Conservation (phyloP, 331 rosid species). For the Saraca asoca region DNA sequence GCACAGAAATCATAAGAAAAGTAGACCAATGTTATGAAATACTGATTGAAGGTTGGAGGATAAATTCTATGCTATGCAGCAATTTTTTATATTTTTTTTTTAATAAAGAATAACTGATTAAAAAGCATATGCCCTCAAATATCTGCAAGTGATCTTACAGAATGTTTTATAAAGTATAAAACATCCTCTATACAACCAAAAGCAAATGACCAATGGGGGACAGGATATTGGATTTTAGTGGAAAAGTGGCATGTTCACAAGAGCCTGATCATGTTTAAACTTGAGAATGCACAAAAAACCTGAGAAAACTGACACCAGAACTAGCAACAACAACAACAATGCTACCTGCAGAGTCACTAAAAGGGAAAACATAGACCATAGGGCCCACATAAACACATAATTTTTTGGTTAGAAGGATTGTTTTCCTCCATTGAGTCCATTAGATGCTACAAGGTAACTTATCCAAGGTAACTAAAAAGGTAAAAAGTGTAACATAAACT, state of each 20-base stretch:
- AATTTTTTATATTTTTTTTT: neutral
- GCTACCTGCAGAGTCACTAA: too few species aligned
- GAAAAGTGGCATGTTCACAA: neutral
- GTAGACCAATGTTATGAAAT: neutral
- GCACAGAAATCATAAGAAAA: neutral
- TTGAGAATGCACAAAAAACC: too few species aligned
- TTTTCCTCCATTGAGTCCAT: too few species aligned
- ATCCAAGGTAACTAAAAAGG: too few species aligned
- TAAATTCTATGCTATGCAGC: neutral
- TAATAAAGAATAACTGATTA: constrained; percentile 10
- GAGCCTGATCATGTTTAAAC: neutral
- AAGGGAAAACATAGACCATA: too few species aligned
- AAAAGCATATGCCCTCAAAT: neutral
- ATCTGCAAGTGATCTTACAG: too few species aligned
- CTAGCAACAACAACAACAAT: too few species aligned
- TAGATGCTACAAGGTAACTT: too few species aligned
- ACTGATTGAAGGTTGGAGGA: constrained; percentile 5
- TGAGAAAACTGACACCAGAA: too few species aligned
- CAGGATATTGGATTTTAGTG: neutral
- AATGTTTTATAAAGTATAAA: neutral
- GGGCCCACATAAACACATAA: too few species aligned
- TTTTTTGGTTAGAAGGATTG: too few species aligned
- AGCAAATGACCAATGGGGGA: neutral
- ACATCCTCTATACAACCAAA: constrained; percentile 13
- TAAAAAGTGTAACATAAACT: too few species aligned